phyloP scores from a whole-genome alignment of 768 basidiomycete genomes.

The Pleurotus sapidus region DNA sequence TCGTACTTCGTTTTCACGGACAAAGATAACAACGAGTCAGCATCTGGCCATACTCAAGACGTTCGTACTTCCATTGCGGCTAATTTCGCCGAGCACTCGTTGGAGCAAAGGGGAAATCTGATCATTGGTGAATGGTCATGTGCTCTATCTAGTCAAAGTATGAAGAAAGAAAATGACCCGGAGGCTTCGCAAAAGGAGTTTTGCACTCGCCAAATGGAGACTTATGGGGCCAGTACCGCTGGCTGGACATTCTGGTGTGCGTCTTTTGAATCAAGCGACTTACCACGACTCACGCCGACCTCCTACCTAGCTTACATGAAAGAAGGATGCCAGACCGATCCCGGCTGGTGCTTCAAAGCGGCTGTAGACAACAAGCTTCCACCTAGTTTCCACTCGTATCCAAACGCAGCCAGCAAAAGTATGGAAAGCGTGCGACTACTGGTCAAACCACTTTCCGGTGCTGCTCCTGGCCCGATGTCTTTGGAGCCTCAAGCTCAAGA shows the following conservation, averaged over 20 bases:
- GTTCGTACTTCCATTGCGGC: slow-evolving; percentile 36
- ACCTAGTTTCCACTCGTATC: slow-evolving; percentile 52
- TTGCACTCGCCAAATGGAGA: slow-evolving; percentile 55
- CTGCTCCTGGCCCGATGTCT: slow-evolving; percentile 11
- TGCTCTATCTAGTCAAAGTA: slow-evolving; percentile 61
- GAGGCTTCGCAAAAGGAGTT: slow-evolving; percentile 44
- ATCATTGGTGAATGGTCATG: slow-evolving; percentile 88
- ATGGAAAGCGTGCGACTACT: slow-evolving; percentile 8
- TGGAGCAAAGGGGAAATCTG: slow-evolving; percentile 39
- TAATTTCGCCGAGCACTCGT: slow-evolving; percentile 23
- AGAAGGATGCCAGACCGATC: slow-evolving; percentile 56
- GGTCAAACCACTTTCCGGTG: slow-evolving; percentile 2
- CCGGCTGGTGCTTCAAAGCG: slow-evolving; percentile 68
- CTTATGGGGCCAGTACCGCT: slow-evolving; percentile 51
- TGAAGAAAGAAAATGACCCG: slow-evolving; percentile 43
- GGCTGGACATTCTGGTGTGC: slow-evolving; percentile 74
- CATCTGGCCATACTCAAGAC: slow-evolving; percentile 53
- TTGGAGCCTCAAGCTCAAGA: slow-evolving; percentile 12
- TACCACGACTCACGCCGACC: background rate
- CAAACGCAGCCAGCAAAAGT: slow-evolving; percentile 6
- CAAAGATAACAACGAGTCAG: slow-evolving; percentile 46
- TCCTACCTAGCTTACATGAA: slow-evolving; percentile 49
- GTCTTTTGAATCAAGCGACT: slow-evolving; percentile 14
- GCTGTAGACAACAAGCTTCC: slow-evolving; percentile 59
- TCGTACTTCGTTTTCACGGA: slow-evolving; percentile 68